phyloP scores from a whole-genome alignment of 768 basidiomycete genomes.

The Zangia roseola region DNA sequence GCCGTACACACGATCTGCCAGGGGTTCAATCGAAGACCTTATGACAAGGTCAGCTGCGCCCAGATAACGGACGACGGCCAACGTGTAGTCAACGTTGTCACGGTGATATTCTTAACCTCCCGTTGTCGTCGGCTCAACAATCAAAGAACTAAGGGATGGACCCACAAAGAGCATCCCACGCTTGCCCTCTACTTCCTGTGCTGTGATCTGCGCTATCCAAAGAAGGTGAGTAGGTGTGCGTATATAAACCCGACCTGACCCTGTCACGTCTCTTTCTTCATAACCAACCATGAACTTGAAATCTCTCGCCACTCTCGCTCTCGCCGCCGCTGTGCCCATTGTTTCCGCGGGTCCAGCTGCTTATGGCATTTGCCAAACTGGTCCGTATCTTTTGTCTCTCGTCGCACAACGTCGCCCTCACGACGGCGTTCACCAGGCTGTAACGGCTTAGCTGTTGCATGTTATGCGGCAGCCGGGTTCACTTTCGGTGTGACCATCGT shows the following conservation, averaged over 20 bases:
- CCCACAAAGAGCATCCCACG: not conserved
- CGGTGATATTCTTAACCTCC: too few relatives aligned
- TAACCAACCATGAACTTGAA: slow-evolving; percentile 26
- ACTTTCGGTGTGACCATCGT: slow-evolving; percentile 23
- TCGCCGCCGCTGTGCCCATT: slow-evolving; percentile 13
- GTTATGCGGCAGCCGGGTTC: slow-evolving; percentile 25
- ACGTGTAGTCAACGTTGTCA: slow-evolving; percentile 1
- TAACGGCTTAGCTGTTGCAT: slow-evolving; percentile 19
- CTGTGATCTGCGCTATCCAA: slow-evolving; percentile 3
- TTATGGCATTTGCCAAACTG: slow-evolving; percentile 26
- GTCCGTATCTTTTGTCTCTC: not conserved
- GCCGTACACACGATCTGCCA: too few relatives aligned
- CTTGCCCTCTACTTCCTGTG: slow-evolving; percentile 8
- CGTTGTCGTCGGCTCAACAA: too few relatives aligned
- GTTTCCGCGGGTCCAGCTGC: slow-evolving; percentile 17
- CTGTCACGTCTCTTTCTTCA: not conserved
- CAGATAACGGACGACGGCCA: too few relatives aligned
- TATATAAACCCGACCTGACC: slow-evolving; percentile 4
- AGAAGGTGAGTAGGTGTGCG: not conserved
- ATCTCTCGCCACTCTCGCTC: slow-evolving; percentile 14
- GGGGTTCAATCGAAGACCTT: too few relatives aligned
- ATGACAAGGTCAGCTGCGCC: not conserved
- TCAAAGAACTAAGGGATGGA: too few relatives aligned
- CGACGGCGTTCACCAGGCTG: slow-evolving; percentile 15
- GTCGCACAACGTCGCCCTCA: not conserved